Evolutionary conservation across 2,329 filamentous ascomycete species (phyloP).

Genomic region (Microcyclospora tardicrescens): DNA sequence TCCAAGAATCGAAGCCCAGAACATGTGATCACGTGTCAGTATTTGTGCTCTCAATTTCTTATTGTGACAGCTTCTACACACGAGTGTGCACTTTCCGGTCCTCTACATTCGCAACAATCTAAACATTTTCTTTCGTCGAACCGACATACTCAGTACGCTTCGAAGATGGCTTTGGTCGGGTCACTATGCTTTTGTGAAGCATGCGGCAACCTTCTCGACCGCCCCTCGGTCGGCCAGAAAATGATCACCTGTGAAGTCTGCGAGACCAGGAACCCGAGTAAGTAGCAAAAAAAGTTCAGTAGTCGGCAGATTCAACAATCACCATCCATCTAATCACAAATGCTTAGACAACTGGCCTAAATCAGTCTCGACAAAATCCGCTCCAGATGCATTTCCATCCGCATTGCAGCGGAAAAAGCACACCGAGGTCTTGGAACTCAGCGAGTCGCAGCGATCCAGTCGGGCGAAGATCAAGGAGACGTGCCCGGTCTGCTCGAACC

Average conservation of each 20-base stretch:
- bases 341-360: slow-evolving; percentile 59
- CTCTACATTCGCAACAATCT: too few species aligned
- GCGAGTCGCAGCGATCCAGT: slow-evolving; percentile 50
- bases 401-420: slow-evolving; percentile 63
- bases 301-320: neutral
- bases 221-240: slow-evolving; percentile 59
- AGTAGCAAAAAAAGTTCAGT: slow-evolving; percentile 1
- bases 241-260: slow-evolving; percentile 77
- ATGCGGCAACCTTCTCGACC: slow-evolving; percentile 77
- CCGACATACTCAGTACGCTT: neutral
- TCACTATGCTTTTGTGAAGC: slow-evolving; percentile 86
- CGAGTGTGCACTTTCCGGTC: too few species aligned
- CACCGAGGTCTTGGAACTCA: slow-evolving; percentile 74
- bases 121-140: too few species aligned
- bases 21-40: too few species aligned
- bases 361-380: slow-evolving; percentile 69
- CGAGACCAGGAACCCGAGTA: slow-evolving; percentile 72
- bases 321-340: neutral
- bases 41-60: too few species aligned
- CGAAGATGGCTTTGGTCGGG: slow-evolving; percentile 71
- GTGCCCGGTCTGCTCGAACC: slow-evolving; percentile 69
- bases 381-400: slow-evolving; percentile 81
- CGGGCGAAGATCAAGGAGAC: slow-evolving; percentile 55
- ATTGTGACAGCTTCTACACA: too few species aligned
- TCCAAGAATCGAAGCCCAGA: too few species aligned